Percentiles rank a stretch among this genome's conserved stretches.
phyloP scores from a whole-genome alignment of 257 asterid genomes.

The Knoxia roxburghii region DNA sequence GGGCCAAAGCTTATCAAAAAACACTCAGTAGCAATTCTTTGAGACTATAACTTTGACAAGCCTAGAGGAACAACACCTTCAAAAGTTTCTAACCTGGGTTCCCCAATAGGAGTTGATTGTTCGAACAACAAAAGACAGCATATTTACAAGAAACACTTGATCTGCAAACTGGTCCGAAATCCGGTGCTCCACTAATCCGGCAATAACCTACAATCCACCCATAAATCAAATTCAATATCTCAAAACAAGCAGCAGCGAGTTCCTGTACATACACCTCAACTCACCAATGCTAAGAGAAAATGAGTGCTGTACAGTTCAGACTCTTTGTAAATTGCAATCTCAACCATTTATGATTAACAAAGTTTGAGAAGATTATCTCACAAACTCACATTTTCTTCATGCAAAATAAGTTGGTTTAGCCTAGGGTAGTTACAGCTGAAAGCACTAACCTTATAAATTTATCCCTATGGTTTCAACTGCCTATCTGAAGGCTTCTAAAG shows the following conservation, averaged over 20 bases:
- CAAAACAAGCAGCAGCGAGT: background rate
- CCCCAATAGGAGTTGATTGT: conserved; percentile 96
- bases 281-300: background rate
- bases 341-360: background rate
- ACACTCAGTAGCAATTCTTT: no score
- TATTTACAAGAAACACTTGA: conserved; percentile 66
- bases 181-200: conserved; percentile 85
- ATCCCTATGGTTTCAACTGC: background rate
- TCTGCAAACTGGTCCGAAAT: conserved; percentile 68
- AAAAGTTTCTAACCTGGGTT: conserved; percentile 55
- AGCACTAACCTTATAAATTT: no score
- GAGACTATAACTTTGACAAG: no score
- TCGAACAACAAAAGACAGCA: conserved; percentile 78
- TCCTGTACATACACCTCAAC: background rate
- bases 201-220: conserved; percentile 58
- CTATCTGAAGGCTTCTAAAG: background rate
- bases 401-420: background rate
- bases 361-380: no score
- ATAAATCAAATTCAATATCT: background rate
- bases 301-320: background rate
- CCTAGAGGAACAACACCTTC: background rate
- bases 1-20: background rate
- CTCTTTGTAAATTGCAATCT: background rate
- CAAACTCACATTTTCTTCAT: background rate
- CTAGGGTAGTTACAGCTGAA: background rate